Evolutionary conservation across 1,284 basidiomycete genomes (phyloP).

Genomic region (Trichosporon sp.): DNA sequence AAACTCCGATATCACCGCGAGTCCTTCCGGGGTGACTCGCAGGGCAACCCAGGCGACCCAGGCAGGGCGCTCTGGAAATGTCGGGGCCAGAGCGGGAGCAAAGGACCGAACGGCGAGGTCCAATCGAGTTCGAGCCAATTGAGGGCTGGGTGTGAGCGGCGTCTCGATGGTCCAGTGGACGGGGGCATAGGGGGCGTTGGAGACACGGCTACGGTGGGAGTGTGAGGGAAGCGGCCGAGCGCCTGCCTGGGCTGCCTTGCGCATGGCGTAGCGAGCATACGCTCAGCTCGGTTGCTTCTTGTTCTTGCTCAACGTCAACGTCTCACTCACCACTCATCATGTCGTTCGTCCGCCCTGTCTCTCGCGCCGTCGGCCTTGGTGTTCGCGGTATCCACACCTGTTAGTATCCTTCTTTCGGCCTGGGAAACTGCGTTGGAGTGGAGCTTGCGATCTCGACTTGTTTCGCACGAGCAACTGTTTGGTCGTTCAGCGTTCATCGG

Average conservation of each 20-base stretch:
- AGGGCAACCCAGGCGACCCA: too few species aligned
- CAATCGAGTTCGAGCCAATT: neutral
- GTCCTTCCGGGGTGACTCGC: neutral
- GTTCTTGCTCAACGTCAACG: neutral
- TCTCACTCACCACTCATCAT: constrained; percentile 21
- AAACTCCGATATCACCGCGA: constrained; percentile 5
- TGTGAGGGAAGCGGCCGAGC: neutral
- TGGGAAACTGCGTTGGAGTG: neutral
- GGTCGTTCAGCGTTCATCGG: too few species aligned
- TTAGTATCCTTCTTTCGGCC: constrained; percentile 17
- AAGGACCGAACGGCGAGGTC: neutral
- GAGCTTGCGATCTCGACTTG: neutral
- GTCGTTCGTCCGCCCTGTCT: constrained; percentile 37
- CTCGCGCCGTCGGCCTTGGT: constrained; percentile 32
- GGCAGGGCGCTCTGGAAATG: neutral
- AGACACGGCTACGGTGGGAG: neutral
- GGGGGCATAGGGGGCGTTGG: neutral
- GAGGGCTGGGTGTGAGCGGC: neutral
- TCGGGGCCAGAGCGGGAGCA: constrained; percentile 1
- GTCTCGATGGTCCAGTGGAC: neutral
- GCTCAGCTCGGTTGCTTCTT: neutral
- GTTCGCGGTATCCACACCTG: constrained; percentile 36
- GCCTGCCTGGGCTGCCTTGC: neutral
- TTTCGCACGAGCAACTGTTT: neutral
- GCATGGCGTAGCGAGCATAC: neutral